phyloP scores from a whole-genome alignment of 495 filamentous ascomycete genomes.

The Xylaria acuta region DNA sequence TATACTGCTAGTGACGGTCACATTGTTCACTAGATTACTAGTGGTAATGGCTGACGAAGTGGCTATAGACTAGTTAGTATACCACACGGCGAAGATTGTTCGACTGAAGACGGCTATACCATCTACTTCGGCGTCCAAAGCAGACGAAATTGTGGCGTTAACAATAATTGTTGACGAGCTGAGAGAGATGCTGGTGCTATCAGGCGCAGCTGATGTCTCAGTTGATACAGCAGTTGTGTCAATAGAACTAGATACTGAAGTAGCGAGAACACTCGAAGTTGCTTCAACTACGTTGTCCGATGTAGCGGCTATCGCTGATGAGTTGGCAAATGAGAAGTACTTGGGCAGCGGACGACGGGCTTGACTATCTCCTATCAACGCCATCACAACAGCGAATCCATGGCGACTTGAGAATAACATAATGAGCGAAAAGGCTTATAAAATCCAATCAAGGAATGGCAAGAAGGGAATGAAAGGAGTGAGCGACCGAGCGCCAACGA shows the following conservation, averaged over 20 bases:
- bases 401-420: constrained; percentile 5
- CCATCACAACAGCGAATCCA: neutral
- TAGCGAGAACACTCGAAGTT: neutral
- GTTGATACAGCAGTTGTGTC: neutral
- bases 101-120: neutral
- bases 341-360: constrained; percentile 4
- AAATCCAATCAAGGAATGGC: constrained; percentile 15
- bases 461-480: constrained; percentile 13
- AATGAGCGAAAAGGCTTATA: neutral
- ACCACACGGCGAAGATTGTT: neutral
- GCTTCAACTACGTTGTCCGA: neutral
- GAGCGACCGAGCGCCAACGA: constrained; percentile 21
- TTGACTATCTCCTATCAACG: constrained; percentile 2
- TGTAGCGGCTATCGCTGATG: constrained; percentile 2
- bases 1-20: neutral
- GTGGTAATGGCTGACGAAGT: constrained; percentile 6
- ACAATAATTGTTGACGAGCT: neutral
- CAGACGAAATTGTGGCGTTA: constrained; percentile 2
- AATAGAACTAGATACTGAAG: neutral
- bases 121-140: neutral
- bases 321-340: constrained; percentile 9
- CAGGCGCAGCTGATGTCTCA: neutral
- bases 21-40: neutral
- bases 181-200: neutral
- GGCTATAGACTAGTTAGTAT: constrained; percentile 8